Percentiles rank a stretch among this genome's conserved stretches.
Conservation (phyloP, 495 filamentous ascomycete species). For the Trichoderma erinaceum region DNA sequence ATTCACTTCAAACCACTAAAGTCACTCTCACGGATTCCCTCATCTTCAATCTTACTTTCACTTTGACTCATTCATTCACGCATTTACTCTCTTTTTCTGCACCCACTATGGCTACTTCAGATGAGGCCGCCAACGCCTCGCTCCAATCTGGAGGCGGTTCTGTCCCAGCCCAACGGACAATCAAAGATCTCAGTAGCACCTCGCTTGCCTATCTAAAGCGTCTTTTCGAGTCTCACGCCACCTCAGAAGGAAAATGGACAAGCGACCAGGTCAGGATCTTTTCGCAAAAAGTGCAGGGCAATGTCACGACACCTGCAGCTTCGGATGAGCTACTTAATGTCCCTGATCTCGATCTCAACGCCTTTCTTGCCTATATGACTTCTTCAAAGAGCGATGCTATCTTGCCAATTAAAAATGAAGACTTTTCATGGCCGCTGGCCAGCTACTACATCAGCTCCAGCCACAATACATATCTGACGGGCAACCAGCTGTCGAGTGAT, state of each 20-base stretch:
- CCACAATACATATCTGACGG: constrained; percentile 92
- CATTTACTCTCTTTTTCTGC: background rate
- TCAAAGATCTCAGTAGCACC: constrained; percentile 27
- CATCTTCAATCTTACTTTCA: too few relatives aligned
- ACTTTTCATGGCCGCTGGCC: constrained; percentile 62
- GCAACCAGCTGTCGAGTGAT: constrained; percentile 83
- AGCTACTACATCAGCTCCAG: constrained; percentile 89
- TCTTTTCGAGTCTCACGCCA: constrained; percentile 33
- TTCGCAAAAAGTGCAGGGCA: constrained; percentile 32
- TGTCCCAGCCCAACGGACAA: constrained; percentile 23
- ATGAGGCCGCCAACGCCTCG: constrained; percentile 18
- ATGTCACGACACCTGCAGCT: constrained; percentile 26
- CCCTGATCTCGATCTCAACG: constrained; percentile 37
- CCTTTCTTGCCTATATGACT: constrained; percentile 57
- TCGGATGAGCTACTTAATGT: constrained; percentile 21
- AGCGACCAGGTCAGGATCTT: constrained; percentile 34
- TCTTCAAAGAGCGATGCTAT: constrained; percentile 45
- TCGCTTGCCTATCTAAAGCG: constrained; percentile 33
- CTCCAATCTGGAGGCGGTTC: constrained; percentile 36
- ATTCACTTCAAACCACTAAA: too few relatives aligned
- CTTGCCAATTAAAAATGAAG: constrained; percentile 34
- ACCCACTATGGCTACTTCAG: constrained; percentile 18
- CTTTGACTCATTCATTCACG: background rate
- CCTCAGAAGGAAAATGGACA: constrained; percentile 30
- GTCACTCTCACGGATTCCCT: too few relatives aligned